phyloP scores from a whole-genome alignment of 352 stramenopile species.

The Pythium biforme region DNA sequence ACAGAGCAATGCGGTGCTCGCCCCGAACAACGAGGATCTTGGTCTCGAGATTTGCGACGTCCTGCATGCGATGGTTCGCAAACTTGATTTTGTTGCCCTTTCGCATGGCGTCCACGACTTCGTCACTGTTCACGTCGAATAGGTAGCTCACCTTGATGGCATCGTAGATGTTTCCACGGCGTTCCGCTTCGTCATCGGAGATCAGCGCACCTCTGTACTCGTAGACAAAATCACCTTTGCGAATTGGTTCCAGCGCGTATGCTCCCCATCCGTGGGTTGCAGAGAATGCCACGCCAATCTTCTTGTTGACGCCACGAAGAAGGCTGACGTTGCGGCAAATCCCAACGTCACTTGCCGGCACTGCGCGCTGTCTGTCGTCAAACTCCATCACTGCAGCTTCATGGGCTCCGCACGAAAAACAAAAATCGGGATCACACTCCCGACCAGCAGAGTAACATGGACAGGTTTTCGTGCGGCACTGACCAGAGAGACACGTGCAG shows the following conservation, averaged over 20 bases:
- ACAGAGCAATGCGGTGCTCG: slow-evolving; percentile 91
- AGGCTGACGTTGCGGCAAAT: slow-evolving; percentile 71
- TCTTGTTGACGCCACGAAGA: slow-evolving; percentile 52
- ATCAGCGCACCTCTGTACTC: slow-evolving; percentile 76
- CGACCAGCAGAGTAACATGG: slow-evolving; percentile 47
- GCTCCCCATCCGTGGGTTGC: slow-evolving; percentile 69
- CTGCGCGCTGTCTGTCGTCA: slow-evolving; percentile 27
- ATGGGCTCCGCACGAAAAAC: slow-evolving; percentile 65
- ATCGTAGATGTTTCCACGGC: slow-evolving; percentile 82
- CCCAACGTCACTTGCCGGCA: slow-evolving; percentile 29
- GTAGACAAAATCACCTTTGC: slow-evolving; percentile 68
- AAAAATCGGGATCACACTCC: slow-evolving; percentile 77
- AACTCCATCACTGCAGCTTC: slow-evolving; percentile 57
- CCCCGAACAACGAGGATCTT: slow-evolving; percentile 86
- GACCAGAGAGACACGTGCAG: slow-evolving; percentile 55
- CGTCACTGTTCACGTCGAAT: slow-evolving; percentile 92
- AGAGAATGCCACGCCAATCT: slow-evolving; percentile 67
- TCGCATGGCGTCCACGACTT: slow-evolving; percentile 89
- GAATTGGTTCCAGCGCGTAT: slow-evolving; percentile 61
- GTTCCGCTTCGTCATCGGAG: slow-evolving; percentile 73
- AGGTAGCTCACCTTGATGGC: slow-evolving; percentile 79
- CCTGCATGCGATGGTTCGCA: slow-evolving; percentile 75
- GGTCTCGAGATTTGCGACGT: slow-evolving; percentile 73
- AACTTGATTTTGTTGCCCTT: slow-evolving; percentile 96
- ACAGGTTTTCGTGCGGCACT: slow-evolving; percentile 56